These are phyloP conservation scores for Candida arabinofermentans DNA, from an alignment of 805 yeast genomes.

Conservation along the genomic window DNA sequence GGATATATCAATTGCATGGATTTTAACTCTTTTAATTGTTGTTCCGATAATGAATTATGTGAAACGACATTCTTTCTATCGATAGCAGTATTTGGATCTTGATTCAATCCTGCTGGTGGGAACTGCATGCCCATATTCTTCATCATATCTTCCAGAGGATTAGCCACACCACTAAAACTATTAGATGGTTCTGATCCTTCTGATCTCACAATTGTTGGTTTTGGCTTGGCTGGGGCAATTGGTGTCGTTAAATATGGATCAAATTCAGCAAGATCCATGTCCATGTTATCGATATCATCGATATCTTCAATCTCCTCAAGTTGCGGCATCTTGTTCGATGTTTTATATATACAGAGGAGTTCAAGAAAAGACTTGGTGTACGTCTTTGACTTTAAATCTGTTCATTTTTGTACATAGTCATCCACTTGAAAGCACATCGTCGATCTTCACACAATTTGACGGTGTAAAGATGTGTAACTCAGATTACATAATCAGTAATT, in stretches of 20 bases:
- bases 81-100: constrained; percentile 9
- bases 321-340: constrained; percentile 46
- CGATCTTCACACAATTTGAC: no score
- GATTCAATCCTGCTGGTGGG: constrained; percentile 23
- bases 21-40: constrained; percentile 61
- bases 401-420: no score
- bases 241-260: constrained; percentile 70
- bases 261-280: constrained; percentile 89
- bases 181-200: constrained; percentile 40
- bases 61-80: constrained; percentile 13
- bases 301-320: constrained; percentile 72
- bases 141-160: constrained; percentile 27
- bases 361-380: no score
- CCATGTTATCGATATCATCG: constrained; percentile 87
- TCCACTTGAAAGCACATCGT: no score
- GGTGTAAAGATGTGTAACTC: no score
- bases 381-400: no score
- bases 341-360: neutral
- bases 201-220: constrained; percentile 57
- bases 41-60: constrained; percentile 37
- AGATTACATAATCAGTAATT: no score
- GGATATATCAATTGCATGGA: constrained; percentile 80
- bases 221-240: constrained; percentile 60
- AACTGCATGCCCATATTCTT: constrained; percentile 28
- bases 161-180: constrained; percentile 1